Conservation (phyloP, 2,329 filamentous ascomycete genomes). For the Colletotrichum gigasporum region DNA sequence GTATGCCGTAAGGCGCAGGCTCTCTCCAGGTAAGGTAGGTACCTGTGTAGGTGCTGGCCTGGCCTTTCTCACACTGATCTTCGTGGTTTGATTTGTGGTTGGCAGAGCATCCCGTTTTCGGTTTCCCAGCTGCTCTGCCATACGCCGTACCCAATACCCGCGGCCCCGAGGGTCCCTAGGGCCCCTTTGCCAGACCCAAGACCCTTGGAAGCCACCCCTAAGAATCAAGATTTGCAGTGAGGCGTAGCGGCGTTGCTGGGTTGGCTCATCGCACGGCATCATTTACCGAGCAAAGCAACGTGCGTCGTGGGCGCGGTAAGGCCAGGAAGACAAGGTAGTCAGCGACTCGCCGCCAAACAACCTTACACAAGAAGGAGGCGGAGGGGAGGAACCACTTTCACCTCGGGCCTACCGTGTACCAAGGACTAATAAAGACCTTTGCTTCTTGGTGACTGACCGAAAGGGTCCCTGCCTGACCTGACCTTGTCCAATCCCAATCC, state of each 20-base stretch:
- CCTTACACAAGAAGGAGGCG: too few species aligned
- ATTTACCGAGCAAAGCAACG: neutral
- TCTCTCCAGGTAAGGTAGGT: too few species aligned
- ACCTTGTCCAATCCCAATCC: neutral
- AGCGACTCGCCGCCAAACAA: conserved; percentile 11
- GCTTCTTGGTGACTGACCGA: conserved; percentile 6
- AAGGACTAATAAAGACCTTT: conserved; percentile 11
- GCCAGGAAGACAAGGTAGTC: neutral
- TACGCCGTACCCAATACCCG: too few species aligned
- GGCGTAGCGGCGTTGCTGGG: conserved; percentile 7
- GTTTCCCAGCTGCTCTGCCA: too few species aligned
- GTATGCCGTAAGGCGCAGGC: too few species aligned
- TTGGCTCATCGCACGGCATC: neutral
- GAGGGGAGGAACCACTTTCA: conserved; percentile 11
- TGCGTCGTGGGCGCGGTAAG: neutral
- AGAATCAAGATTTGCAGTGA: conserved; percentile 1
- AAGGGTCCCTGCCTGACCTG: neutral
- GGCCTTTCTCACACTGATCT: too few species aligned
- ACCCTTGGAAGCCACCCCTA: conserved; percentile 10
- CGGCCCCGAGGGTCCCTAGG: conserved; percentile 1
- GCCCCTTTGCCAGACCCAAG: too few species aligned
- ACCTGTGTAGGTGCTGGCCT: too few species aligned
- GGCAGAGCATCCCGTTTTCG: too few species aligned
- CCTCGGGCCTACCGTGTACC: conserved; percentile 6
- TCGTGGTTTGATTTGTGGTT: too few species aligned